phyloP scores from a whole-genome alignment of 2,329 filamentous ascomycete species.

The Pezicula carpinea region DNA sequence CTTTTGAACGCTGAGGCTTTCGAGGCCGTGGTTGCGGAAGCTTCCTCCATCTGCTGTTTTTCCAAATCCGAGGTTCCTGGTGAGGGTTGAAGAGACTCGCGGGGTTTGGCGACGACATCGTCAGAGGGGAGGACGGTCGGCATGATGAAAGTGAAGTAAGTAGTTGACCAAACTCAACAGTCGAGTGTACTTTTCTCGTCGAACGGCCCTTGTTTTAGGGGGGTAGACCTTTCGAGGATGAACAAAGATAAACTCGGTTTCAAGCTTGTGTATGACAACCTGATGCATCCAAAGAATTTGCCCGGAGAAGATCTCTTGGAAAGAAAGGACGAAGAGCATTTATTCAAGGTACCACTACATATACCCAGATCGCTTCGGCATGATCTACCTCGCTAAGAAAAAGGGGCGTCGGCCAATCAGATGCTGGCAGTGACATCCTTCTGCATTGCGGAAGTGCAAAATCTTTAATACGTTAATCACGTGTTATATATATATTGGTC shows the following conservation, averaged over 20 bases:
- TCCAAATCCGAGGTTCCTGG: constrained; percentile 31
- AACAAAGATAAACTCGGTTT: constrained; percentile 29
- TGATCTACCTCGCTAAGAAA: constrained; percentile 11
- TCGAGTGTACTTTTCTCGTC: too few species aligned
- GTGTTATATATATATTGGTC: too few species aligned
- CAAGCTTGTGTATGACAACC: not conserved
- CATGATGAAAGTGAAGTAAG: not conserved
- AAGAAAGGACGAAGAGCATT: not conserved
- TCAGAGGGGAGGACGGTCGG: not conserved
- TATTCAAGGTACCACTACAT: not conserved
- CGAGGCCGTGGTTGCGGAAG: not conserved
- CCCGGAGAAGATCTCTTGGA: too few species aligned
- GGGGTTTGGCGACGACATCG: not conserved
- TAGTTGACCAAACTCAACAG: not conserved
- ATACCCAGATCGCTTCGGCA: not conserved
- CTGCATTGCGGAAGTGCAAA: too few species aligned
- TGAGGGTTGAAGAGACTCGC: constrained; percentile 1
- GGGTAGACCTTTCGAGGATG: not conserved
- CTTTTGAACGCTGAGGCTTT: constrained; percentile 23
- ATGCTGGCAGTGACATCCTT: constrained; percentile 3
- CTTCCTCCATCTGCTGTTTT: not conserved
- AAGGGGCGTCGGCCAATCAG: constrained; percentile 19
- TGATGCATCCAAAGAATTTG: too few species aligned
- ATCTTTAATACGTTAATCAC: too few species aligned
- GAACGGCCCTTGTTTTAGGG: too few species aligned